phyloP scores from a whole-genome alignment of 2,329 filamentous ascomycete species.

The Apiospora phragmitis region DNA sequence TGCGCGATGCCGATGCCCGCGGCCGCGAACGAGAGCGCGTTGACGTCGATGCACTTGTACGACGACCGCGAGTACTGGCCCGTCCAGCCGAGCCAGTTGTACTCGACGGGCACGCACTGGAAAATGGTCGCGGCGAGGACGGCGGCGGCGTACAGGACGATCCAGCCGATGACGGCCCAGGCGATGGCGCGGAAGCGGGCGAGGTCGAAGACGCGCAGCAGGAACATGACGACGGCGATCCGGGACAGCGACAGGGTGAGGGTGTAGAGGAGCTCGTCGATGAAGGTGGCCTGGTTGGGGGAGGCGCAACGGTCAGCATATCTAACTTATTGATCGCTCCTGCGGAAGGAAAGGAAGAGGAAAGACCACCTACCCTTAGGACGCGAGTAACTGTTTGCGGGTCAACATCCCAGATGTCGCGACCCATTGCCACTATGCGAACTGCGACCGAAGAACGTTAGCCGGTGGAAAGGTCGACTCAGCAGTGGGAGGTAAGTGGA shows the following conservation, averaged over 20 bases:
- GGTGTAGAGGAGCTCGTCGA: slow-evolving; percentile 13
- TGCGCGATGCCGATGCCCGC: slow-evolving; percentile 16
- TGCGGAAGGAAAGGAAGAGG: neutral
- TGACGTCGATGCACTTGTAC: slow-evolving; percentile 14
- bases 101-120: slow-evolving; percentile 15
- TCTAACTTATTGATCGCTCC: too few relatives aligned
- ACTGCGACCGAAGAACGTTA: neutral
- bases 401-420: slow-evolving; percentile 15
- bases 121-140: slow-evolving; percentile 14
- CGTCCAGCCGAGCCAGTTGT: slow-evolving; percentile 19
- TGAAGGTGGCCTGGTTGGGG: slow-evolving; percentile 11
- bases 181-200: slow-evolving; percentile 3
- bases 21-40: slow-evolving; percentile 9
- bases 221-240: slow-evolving; percentile 24
- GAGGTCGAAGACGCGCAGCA: slow-evolving; percentile 14
- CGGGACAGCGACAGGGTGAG: slow-evolving; percentile 30
- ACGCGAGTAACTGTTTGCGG: neutral
- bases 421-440: slow-evolving; percentile 11
- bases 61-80: neutral
- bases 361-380: slow-evolving; percentile 10
- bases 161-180: slow-evolving; percentile 13
- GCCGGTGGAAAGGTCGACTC: neutral
- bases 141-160: slow-evolving; percentile 7
- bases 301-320: neutral
- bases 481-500: neutral